These are phyloP conservation scores for Graphiopsis chlorocephala DNA, from an alignment of 2,329 filamentous ascomycete species.

Conservation along the genomic window DNA sequence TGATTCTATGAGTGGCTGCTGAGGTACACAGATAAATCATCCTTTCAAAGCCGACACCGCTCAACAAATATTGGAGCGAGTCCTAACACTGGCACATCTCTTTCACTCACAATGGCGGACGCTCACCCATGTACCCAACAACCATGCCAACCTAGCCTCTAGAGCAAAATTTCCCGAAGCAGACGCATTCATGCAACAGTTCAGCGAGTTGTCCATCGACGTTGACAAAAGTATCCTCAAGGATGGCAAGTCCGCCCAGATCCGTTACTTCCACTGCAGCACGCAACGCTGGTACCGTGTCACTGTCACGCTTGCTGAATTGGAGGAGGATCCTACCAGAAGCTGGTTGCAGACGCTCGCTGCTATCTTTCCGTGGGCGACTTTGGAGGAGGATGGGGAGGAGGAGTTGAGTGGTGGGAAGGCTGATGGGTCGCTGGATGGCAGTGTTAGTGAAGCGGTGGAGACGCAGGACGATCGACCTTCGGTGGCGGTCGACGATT, in stretches of 20 bases:
- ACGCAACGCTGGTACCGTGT: background rate
- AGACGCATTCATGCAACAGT: background rate
- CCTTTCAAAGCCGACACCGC: background rate
- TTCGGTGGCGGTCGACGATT: background rate
- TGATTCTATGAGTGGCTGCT: background rate
- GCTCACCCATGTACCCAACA: background rate
- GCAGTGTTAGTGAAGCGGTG: background rate
- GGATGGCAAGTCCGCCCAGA: background rate
- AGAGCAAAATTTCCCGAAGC: background rate
- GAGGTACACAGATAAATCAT: background rate
- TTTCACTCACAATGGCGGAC: background rate
- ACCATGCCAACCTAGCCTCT: background rate
- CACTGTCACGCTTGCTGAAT: background rate
- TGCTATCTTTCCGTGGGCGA: background rate
- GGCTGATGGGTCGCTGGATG: background rate
- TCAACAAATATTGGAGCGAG: too few relatives aligned
- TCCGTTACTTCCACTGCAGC: background rate
- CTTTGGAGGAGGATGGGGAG: background rate
- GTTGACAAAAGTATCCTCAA: background rate
- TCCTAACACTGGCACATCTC: background rate
- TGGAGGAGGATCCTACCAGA: background rate
- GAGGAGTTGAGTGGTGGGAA: background rate
- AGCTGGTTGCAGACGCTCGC: too few relatives aligned
- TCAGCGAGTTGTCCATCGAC: background rate
- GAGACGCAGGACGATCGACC: background rate